A percentile compares a stretch with the other conserved stretches of the same genome.
Evolutionary conservation across 768 basidiomycete species (phyloP).

Genomic region (Tulasnella sp.): DNA sequence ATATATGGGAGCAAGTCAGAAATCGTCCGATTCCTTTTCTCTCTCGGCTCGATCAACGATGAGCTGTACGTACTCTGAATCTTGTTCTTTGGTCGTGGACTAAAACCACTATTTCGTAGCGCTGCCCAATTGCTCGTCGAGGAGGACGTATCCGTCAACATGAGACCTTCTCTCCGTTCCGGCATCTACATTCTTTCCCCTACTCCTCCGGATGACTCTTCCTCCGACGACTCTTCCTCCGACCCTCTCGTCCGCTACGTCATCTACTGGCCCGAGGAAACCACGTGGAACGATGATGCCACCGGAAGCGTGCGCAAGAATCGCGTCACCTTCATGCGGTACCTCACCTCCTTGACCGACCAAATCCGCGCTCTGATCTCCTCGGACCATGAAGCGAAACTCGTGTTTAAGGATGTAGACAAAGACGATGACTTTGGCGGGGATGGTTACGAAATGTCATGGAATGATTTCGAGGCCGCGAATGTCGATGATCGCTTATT

Average conservation of each 20-base stretch:
- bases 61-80: conserved; percentile 30
- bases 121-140: background rate
- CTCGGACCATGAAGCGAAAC: conserved; percentile 37
- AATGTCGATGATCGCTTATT: conserved; percentile 3
- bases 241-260: conserved; percentile 33
- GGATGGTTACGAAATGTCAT: background rate
- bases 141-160: background rate
- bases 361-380: conserved; percentile 48
- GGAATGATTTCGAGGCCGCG: background rate
- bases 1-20: conserved; percentile 50
- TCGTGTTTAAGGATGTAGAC: conserved; percentile 36
- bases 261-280: conserved; percentile 53
- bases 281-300: conserved; percentile 44
- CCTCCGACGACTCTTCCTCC: conserved; percentile 21
- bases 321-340: conserved; percentile 55
- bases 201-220: background rate
- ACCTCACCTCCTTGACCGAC: conserved; percentile 52
- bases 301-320: conserved; percentile 37
- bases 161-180: conserved; percentile 1
- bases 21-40: conserved; percentile 41
- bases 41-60: conserved; percentile 35
- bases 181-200: conserved; percentile 11
- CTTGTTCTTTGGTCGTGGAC: background rate
- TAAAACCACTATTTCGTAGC: background rate
- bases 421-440: background rate